A percentile compares a stretch with the other conserved stretches of the same genome.
phyloP scores from a whole-genome alignment of 164 flowering plant species.

The Cinnamomum micranthum region DNA sequence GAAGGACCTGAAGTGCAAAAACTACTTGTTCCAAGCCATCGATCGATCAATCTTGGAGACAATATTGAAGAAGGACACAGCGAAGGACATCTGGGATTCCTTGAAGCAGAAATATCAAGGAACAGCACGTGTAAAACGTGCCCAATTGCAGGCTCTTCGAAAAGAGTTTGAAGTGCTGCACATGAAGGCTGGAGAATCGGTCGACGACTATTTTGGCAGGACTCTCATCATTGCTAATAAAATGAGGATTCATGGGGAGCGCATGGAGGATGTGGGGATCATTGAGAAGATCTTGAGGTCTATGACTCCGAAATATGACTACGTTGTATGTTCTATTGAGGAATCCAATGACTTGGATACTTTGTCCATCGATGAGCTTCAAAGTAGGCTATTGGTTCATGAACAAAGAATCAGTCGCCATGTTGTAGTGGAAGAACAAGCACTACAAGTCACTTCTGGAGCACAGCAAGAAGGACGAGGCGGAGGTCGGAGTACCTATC shows the following conservation, averaged over 20 bases:
- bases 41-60: constrained; percentile 2
- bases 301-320: not conserved
- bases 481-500: not conserved
- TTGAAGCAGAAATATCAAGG: too few relatives aligned
- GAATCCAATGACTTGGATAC: not conserved
- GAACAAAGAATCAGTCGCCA: not conserved
- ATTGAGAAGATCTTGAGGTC: not conserved
- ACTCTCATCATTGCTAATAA: too few relatives aligned
- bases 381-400: not conserved
- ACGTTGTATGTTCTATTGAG: not conserved
- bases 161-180: not conserved
- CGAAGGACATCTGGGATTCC: too few relatives aligned
- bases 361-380: not conserved
- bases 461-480: constrained; percentile 1
- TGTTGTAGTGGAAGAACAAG: not conserved
- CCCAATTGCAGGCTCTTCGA: not conserved
- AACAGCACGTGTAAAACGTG: not conserved
- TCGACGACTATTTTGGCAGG: not conserved
- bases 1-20: not conserved
- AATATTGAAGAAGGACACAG: not conserved
- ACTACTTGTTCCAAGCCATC: not conserved
- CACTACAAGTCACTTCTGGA: not conserved
- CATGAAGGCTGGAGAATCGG: not conserved
- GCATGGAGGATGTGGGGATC: not conserved
- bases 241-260: not conserved